Percentiles rank a stretch among this genome's conserved stretches.
Conservation (phyloP, 2,329 filamentous ascomycete species). For the Aureobasidium sp. region DNA sequence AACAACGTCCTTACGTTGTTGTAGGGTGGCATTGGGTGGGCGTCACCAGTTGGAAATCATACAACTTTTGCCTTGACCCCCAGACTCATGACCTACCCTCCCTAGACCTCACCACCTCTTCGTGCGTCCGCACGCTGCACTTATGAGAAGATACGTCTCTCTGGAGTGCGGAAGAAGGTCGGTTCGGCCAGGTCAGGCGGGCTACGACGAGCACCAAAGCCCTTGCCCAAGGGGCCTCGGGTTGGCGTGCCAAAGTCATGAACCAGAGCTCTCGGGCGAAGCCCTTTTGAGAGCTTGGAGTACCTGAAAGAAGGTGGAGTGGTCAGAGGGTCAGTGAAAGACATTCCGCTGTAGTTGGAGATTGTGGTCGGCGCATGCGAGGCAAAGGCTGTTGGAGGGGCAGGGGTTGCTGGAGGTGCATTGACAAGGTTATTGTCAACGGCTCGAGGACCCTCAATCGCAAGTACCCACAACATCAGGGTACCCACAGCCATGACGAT, state of each 20-base stretch:
- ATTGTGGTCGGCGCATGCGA: not conserved
- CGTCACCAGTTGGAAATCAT: not conserved
- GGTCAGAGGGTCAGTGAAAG: not conserved
- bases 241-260: not conserved
- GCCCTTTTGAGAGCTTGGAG: not conserved
- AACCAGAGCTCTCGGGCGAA: not conserved
- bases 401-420: not conserved
- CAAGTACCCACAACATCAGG: not conserved
- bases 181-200: not conserved
- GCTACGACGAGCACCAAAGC: conserved; percentile 3
- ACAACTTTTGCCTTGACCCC: too few species aligned
- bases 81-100: too few species aligned
- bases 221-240: not conserved
- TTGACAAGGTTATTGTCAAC: not conserved
- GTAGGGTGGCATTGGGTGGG: not conserved
- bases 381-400: not conserved
- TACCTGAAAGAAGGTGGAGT: not conserved
- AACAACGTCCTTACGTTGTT: not conserved
- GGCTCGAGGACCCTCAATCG: too few species aligned
- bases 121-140: not conserved
- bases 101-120: not conserved
- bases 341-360: not conserved
- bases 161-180: not conserved
- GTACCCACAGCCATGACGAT: not conserved
- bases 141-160: not conserved